phyloP scores from a whole-genome alignment of 2,329 filamentous ascomycete species.

The Didymella pinodella region DNA sequence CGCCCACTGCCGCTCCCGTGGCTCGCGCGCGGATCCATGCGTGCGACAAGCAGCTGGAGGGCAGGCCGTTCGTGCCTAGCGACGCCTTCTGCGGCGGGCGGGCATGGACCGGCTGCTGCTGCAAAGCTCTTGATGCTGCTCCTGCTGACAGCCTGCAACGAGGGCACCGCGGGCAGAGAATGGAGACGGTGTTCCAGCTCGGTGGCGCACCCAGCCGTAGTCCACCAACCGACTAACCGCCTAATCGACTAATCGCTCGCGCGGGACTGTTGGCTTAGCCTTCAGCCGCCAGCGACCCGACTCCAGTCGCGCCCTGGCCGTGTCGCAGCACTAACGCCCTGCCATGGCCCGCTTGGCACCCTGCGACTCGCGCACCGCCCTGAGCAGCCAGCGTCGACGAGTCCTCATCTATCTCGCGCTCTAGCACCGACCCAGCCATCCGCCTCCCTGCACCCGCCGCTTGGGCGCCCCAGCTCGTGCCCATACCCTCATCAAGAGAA shows the following conservation, averaged over 20 bases:
- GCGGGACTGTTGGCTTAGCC: neutral
- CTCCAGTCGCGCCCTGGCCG: neutral
- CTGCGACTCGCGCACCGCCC: neutral
- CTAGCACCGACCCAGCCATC: neutral
- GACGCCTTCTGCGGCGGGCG: slow-evolving; percentile 9
- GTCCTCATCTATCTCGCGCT: neutral
- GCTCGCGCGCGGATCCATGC: slow-evolving; percentile 14
- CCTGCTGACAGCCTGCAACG: neutral
- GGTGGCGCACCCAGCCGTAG: neutral
- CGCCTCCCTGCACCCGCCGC: neutral
- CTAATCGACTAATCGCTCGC: too few relatives aligned
- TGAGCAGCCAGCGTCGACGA: too few relatives aligned
- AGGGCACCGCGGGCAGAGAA: neutral
- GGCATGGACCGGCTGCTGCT: slow-evolving; percentile 9
- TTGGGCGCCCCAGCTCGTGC: neutral
- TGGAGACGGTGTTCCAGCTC: neutral
- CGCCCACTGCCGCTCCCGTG: slow-evolving; percentile 3
- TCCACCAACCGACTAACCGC: too few relatives aligned
- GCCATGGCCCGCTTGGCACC: neutral
- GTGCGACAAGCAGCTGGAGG: neutral
- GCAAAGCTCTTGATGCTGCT: neutral
- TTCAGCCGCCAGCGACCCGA: neutral
- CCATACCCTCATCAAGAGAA: too few relatives aligned
- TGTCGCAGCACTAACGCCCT: neutral
- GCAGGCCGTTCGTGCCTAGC: slow-evolving; percentile 1